These are phyloP conservation scores for Hypomontagnella monticulosa DNA, from an alignment of 495 filamentous ascomycete genomes.

Conservation along the genomic window DNA sequence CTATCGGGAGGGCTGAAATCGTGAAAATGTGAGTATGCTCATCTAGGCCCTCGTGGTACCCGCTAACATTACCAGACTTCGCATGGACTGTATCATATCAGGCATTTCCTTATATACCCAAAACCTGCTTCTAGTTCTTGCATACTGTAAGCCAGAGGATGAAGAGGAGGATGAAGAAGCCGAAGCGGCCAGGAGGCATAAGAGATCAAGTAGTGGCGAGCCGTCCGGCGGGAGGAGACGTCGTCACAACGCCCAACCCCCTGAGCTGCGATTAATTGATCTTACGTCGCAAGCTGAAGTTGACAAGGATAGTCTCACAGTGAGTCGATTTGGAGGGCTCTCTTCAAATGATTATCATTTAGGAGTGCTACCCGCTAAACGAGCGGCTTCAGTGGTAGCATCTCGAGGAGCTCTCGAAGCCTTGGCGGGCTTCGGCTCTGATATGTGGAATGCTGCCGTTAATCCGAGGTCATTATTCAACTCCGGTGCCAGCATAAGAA, in stretches of 20 bases:
- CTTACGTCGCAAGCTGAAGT: constrained; percentile 80
- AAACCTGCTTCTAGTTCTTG: constrained; percentile 86
- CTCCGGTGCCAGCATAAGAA: constrained; percentile 84
- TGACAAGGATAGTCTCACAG: constrained; percentile 78
- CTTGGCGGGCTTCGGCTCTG: constrained; percentile 64
- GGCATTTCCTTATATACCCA: constrained; percentile 97
- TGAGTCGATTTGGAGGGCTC: constrained; percentile 85
- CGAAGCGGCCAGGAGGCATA: constrained; percentile 29
- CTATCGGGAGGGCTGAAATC: constrained; percentile 84
- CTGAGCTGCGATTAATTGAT: constrained; percentile 91
- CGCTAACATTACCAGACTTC: constrained; percentile 69
- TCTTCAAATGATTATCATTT: constrained; percentile 95
- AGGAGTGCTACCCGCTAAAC: constrained; percentile 79
- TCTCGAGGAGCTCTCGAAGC: constrained; percentile 77
- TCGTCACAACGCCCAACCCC: constrained; percentile 78
- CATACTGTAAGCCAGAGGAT: constrained; percentile 80
- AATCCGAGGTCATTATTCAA: constrained; percentile 86
- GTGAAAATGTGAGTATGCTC: constrained; percentile 78
- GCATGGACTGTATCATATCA: constrained; percentile 95
- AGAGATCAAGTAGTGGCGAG: constrained; percentile 52
- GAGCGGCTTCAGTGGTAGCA: constrained; percentile 63
- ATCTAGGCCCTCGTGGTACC: background rate
- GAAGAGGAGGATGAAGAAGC: constrained; percentile 58
- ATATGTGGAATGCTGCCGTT: constrained; percentile 81
- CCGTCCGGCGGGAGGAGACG: constrained; percentile 69